phyloP scores from a whole-genome alignment of 169 alveolate genomes.

The Cryptosporidium muris region DNA sequence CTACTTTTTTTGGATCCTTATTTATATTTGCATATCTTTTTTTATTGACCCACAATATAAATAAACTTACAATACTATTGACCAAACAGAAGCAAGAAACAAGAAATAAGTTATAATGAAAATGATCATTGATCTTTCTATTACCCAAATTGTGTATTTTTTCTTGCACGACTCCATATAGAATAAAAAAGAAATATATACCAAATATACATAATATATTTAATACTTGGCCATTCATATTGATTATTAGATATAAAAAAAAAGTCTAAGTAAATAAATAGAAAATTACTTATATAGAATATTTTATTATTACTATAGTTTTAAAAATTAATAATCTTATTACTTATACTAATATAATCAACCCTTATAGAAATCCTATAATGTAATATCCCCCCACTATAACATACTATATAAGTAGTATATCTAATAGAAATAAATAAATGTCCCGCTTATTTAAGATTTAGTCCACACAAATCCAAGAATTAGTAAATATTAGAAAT shows the following conservation, averaged over 20 bases:
- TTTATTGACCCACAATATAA: conserved; percentile 6
- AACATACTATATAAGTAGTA: too few relatives aligned
- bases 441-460: too few relatives aligned
- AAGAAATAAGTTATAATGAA: conserved; percentile 39
- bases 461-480: too few relatives aligned
- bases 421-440: too few relatives aligned
- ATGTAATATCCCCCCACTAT: too few relatives aligned
- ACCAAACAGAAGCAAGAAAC: conserved; percentile 69
- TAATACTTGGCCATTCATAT: conserved; percentile 46
- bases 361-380: too few relatives aligned
- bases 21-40: background rate
- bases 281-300: too few relatives aligned
- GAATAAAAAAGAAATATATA: conserved; percentile 54
- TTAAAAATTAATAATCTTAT: too few relatives aligned
- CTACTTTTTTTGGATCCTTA: background rate
- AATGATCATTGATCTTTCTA: conserved; percentile 25
- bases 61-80: conserved; percentile 47
- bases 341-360: too few relatives aligned
- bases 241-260: background rate
- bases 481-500: too few relatives aligned
- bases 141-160: conserved; percentile 37
- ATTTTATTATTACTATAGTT: too few relatives aligned
- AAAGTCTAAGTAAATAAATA: too few relatives aligned
- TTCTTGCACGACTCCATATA: conserved; percentile 56
- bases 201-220: conserved; percentile 26